Evolutionary conservation across 2,329 filamentous ascomycete species (phyloP).

Genomic region (Neodidymelliopsis sp.): DNA sequence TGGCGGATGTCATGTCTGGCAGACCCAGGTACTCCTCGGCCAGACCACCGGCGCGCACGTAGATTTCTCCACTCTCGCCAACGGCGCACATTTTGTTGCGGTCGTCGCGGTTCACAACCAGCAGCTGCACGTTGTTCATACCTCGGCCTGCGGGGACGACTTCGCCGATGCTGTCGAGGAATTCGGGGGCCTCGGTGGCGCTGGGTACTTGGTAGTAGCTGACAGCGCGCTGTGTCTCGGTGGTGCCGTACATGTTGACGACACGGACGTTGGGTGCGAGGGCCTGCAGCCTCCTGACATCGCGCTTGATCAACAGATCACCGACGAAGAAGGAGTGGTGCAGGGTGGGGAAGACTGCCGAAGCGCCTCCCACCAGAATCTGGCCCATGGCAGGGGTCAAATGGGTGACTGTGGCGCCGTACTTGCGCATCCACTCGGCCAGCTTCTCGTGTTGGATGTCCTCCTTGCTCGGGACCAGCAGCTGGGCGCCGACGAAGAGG

Average conservation of each 20-base stretch:
- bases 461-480: conserved; percentile 80
- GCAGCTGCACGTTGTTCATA: conserved; percentile 87
- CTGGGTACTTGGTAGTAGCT: conserved; percentile 82
- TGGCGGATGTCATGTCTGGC: conserved; percentile 69
- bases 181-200: conserved; percentile 67
- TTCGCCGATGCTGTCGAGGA: conserved; percentile 71
- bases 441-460: conserved; percentile 87
- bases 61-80: conserved; percentile 85
- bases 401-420: conserved; percentile 80
- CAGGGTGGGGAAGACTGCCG: conserved; percentile 77
- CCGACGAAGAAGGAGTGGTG: conserved; percentile 88
- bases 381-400: conserved; percentile 97
- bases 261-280: conserved; percentile 79
- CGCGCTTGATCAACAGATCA: conserved; percentile 84
- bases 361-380: conserved; percentile 86
- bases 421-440: conserved; percentile 84
- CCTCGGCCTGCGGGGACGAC: conserved; percentile 84
- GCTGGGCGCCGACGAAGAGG: conserved; percentile 80
- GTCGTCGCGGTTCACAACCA: conserved; percentile 78
- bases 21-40: conserved; percentile 79
- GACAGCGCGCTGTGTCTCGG: conserved; percentile 82
- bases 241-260: conserved; percentile 88
- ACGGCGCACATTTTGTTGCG: conserved; percentile 75
- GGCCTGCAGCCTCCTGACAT: conserved; percentile 77
- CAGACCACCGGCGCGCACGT: conserved; percentile 80